These are phyloP conservation scores for Mycena indigotica DNA, from an alignment of 768 basidiomycete species.

Conservation along the genomic window DNA sequence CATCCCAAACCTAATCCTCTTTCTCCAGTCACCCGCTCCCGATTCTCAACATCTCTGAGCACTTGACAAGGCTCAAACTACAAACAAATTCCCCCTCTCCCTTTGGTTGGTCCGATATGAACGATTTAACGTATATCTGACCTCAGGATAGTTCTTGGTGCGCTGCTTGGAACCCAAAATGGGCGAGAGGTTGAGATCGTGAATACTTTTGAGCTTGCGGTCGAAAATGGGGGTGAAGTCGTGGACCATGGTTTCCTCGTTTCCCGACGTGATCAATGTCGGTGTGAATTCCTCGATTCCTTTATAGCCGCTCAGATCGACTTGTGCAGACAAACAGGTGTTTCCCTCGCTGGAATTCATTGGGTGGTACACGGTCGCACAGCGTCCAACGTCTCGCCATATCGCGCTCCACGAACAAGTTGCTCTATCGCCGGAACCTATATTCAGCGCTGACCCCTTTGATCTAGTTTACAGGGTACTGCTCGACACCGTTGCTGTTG, in stretches of 20 bases:
- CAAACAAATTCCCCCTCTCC: slow-evolving; percentile 63
- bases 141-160: slow-evolving; percentile 73
- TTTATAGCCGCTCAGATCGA: slow-evolving; percentile 13
- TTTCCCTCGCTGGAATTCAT: slow-evolving; percentile 97
- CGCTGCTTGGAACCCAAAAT: slow-evolving; percentile 89
- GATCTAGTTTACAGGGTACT: slow-evolving; percentile 76
- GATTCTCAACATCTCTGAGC: slow-evolving; percentile 95
- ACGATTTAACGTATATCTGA: slow-evolving; percentile 1
- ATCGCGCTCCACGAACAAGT: slow-evolving; percentile 88
- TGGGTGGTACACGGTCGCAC: slow-evolving; percentile 94
- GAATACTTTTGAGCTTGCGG: slow-evolving; percentile 91
- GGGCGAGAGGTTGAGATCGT: slow-evolving; percentile 97
- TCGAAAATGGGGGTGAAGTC: slow-evolving; percentile 54
- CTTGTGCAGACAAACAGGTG: slow-evolving; percentile 85
- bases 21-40: slow-evolving; percentile 86
- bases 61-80: slow-evolving; percentile 82
- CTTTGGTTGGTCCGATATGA: slow-evolving; percentile 53
- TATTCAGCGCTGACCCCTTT: not conserved
- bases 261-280: slow-evolving; percentile 86
- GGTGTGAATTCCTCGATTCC: slow-evolving; percentile 17
- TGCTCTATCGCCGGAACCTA: slow-evolving; percentile 15
- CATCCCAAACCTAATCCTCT: slow-evolving; percentile 23
- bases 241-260: slow-evolving; percentile 84
- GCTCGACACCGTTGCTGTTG: slow-evolving; percentile 88
- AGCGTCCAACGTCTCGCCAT: slow-evolving; percentile 72